These are phyloP conservation scores for Coemansia sp. DNA, from an alignment of 192 early-diverging fungal genomes.

Conservation along the genomic window DNA sequence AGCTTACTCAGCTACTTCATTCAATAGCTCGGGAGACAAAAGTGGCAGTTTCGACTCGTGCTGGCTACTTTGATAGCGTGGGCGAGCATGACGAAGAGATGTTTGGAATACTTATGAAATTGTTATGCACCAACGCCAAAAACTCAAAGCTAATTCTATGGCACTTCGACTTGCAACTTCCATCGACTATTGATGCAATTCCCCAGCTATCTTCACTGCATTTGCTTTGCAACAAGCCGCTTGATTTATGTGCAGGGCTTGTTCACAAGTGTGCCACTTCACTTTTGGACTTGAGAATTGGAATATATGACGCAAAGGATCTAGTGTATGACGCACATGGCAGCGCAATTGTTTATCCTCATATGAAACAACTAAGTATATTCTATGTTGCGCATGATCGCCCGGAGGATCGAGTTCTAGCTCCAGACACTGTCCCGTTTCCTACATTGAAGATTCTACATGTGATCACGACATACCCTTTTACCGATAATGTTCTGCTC, in stretches of 20 bases:
- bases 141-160: too few species aligned
- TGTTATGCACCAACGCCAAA: too few species aligned
- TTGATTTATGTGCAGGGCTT: not conserved
- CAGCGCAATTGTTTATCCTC: not conserved
- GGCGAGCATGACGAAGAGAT: not conserved
- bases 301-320: not conserved
- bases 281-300: not conserved
- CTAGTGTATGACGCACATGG: not conserved
- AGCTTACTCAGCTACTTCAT: not conserved
- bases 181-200: too few species aligned
- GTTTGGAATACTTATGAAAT: too few species aligned
- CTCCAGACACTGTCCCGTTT: not conserved
- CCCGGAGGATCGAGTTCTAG: too few species aligned
- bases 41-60: not conserved
- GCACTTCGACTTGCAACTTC: too few species aligned
- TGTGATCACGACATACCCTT: not conserved
- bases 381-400: too few species aligned
- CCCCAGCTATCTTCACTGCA: too few species aligned
- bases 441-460: not conserved
- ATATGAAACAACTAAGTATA: not conserved
- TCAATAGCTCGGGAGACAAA: not conserved
- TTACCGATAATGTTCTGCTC: slow-evolving; percentile 2
- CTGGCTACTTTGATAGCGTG: not conserved
- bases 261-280: not conserved
- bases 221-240: not conserved